phyloP scores from a whole-genome alignment of 2,329 filamentous ascomycete genomes.

The Juglanconis sp. region DNA sequence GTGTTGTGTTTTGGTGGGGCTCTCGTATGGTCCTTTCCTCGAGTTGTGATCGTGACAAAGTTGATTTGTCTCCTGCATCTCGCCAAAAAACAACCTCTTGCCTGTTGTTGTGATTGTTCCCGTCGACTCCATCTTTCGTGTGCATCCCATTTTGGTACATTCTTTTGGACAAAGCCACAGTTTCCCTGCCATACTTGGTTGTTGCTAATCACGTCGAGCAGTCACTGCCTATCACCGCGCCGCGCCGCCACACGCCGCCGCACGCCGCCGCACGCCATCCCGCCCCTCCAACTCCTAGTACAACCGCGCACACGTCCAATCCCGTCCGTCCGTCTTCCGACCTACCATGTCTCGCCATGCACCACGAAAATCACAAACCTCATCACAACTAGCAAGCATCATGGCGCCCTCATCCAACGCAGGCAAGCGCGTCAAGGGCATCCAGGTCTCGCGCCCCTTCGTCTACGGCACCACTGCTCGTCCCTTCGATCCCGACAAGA shows the following conservation, averaged over 20 bases:
- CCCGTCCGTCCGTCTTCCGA: background rate
- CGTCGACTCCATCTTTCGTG: background rate
- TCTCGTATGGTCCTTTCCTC: background rate
- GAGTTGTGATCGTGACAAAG: background rate
- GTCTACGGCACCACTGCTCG: constrained; percentile 78
- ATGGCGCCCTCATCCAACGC: constrained; percentile 60
- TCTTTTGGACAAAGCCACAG: background rate
- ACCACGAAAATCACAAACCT: constrained; percentile 9
- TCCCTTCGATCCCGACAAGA: constrained; percentile 72
- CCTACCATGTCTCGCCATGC: constrained; percentile 18
- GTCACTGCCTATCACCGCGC: constrained; percentile 1
- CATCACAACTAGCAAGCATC: constrained; percentile 14
- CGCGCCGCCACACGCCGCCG: background rate
- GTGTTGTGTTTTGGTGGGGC: background rate
- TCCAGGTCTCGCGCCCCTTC: constrained; percentile 63
- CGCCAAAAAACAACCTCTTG: background rate
- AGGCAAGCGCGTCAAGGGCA: constrained; percentile 63
- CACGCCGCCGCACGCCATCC: background rate
- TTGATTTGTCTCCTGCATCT: background rate
- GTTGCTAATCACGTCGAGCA: background rate
- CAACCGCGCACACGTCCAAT: background rate
- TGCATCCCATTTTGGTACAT: background rate
- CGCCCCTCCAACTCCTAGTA: background rate
- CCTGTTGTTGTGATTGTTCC: background rate
- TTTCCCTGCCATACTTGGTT: background rate